A percentile compares a stretch with the other conserved stretches of the same genome.
Conservation (phyloP, 2,329 filamentous ascomycete species). For the Nemania sp. region DNA sequence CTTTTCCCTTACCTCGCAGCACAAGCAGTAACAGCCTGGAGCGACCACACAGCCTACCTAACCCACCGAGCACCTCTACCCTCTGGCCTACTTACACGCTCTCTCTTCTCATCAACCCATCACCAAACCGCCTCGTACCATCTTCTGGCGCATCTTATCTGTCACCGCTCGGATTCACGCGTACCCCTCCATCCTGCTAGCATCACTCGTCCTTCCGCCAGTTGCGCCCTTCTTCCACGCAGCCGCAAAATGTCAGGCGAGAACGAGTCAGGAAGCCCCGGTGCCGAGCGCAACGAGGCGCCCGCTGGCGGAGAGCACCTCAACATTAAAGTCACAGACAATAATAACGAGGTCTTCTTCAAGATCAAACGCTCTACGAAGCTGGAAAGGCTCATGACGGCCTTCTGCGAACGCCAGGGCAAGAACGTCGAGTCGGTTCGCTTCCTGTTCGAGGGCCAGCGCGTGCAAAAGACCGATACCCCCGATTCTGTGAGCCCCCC, state of each 20-base stretch:
- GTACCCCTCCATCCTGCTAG: too few species aligned
- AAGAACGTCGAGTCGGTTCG: conserved; percentile 84
- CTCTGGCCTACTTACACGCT: too few species aligned
- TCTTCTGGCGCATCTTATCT: too few species aligned
- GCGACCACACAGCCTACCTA: too few species aligned
- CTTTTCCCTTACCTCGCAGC: too few species aligned
- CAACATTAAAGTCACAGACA: conserved; percentile 99
- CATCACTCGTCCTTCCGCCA: background rate
- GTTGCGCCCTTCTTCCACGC: background rate
- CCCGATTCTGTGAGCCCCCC: conserved; percentile 78
- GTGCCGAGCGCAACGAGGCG: conserved; percentile 46
- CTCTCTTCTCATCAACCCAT: too few species aligned
- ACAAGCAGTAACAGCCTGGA: too few species aligned
- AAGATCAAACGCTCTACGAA: conserved; percentile 98
- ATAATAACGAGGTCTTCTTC: conserved; percentile 99
- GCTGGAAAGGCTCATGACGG: conserved; percentile 97
- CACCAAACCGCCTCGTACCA: too few species aligned
- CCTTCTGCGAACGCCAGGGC: conserved; percentile 95
- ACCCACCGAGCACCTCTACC: too few species aligned
- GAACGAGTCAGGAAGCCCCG: conserved; percentile 55
- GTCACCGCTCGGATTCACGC: too few species aligned
- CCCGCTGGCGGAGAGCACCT: conserved; percentile 71
- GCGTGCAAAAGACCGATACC: conserved; percentile 86
- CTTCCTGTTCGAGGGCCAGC: conserved; percentile 94
- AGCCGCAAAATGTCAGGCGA: conserved; percentile 52